Conservation (phyloP, 164 flowering plant genomes). For the Umbilicus rupestris region DNA sequence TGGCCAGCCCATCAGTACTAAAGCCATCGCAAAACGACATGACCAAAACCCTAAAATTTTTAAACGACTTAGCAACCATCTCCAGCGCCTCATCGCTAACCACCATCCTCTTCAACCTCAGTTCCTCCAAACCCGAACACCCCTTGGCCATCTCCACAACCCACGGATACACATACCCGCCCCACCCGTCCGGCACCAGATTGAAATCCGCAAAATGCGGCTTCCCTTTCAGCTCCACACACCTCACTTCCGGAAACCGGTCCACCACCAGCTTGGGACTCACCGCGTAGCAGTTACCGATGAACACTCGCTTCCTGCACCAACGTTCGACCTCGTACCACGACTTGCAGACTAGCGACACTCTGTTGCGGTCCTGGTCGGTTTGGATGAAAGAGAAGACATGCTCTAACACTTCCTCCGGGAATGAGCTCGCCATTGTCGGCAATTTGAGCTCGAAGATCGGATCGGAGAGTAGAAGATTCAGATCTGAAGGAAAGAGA, state of each 20-base stretch:
- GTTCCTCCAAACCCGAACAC: conserved; percentile 33
- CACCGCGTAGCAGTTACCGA: conserved; percentile 84
- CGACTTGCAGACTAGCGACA: conserved; percentile 71
- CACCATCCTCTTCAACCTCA: conserved; percentile 43
- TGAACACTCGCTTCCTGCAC: conserved; percentile 46
- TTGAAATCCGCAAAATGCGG: conserved; percentile 92
- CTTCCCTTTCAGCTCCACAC: conserved; percentile 70
- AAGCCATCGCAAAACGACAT: conserved; percentile 68
- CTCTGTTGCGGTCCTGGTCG: conserved; percentile 59
- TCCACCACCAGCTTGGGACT: conserved; percentile 37
- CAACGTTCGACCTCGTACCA: conserved; percentile 77
- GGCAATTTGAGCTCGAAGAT: not conserved
- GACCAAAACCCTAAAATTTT: conserved; percentile 35
- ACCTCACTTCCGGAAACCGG: conserved; percentile 63
- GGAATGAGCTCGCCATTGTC: conserved; percentile 47
- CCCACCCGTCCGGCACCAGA: conserved; percentile 90
- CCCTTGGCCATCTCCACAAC: conserved; percentile 31
- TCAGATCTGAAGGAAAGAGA: not conserved
- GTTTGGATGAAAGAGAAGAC: conserved; percentile 57
- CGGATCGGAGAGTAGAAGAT: not conserved
- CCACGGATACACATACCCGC: conserved; percentile 67
- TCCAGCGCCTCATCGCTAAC: conserved; percentile 35
- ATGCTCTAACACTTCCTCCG: conserved; percentile 84
- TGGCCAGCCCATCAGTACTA: conserved; percentile 63
- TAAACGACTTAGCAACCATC: conserved; percentile 30